Evolutionary conservation across 2,329 filamentous ascomycete species (phyloP).

Genomic region (Ceratocystiopsis sp.): DNA sequence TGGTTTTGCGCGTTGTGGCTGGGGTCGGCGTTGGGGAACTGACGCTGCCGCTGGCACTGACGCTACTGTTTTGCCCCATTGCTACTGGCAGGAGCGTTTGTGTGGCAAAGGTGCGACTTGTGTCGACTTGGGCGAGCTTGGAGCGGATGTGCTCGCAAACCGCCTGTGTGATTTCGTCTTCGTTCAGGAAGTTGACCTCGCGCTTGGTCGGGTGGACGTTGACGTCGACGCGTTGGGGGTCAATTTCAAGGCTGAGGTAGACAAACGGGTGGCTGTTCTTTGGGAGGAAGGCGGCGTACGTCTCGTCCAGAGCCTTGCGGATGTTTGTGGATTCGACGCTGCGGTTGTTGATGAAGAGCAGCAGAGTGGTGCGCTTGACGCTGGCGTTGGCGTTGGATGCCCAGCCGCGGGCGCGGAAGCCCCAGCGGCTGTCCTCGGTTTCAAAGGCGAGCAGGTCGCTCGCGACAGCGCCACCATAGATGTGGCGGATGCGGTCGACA

Average conservation of each 20-base stretch:
- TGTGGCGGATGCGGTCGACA: conserved; percentile 74
- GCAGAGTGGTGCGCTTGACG: conserved; percentile 70
- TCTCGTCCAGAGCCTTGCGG: conserved; percentile 81
- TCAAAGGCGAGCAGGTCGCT: conserved; percentile 73
- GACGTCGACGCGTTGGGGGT: conserved; percentile 83
- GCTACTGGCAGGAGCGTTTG: conserved; percentile 55
- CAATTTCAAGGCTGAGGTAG: conserved; percentile 83
- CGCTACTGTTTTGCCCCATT: not conserved
- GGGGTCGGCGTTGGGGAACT: conserved; percentile 12
- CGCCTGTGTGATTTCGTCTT: conserved; percentile 83
- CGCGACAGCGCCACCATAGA: conserved; percentile 69
- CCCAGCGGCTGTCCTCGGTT: conserved; percentile 57
- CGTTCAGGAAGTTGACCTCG: conserved; percentile 93
- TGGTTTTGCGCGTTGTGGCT: conserved; percentile 14
- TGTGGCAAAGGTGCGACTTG: conserved; percentile 84
- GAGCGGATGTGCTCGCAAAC: conserved; percentile 67
- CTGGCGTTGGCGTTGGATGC: conserved; percentile 90
- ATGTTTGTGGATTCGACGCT: conserved; percentile 79
- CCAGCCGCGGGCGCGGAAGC: conserved; percentile 66
- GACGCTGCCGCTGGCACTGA: conserved; percentile 13
- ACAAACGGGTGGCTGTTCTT: conserved; percentile 90
- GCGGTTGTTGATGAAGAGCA: conserved; percentile 94
- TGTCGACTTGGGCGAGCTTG: conserved; percentile 73
- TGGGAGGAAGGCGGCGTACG: conserved; percentile 71
- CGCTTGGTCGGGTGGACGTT: conserved; percentile 95